Percentiles rank a stretch among this genome's conserved stretches.
Conservation (phyloP, 768 basidiomycete species). For the Leucosporidium yakuticum region DNA sequence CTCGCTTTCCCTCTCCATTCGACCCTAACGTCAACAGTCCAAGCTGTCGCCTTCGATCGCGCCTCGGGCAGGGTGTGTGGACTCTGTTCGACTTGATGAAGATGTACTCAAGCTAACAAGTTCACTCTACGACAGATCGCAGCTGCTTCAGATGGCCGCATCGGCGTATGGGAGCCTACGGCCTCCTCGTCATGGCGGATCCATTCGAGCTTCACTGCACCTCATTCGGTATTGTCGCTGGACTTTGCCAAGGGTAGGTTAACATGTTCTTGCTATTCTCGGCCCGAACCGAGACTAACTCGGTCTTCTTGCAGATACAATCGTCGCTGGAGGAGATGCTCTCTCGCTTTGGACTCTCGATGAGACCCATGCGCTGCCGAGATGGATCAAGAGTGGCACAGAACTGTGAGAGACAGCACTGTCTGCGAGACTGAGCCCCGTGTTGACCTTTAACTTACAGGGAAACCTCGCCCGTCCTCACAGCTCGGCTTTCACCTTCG, state of each 20-base stretch:
- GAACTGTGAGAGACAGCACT: not conserved
- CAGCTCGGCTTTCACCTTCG: slow-evolving; percentile 13
- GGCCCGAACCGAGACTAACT: not conserved
- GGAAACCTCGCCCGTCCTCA: not conserved
- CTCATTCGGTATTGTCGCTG: slow-evolving; percentile 7
- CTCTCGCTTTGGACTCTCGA: slow-evolving; percentile 12
- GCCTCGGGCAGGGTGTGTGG: slow-evolving; percentile 11
- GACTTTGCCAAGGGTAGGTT: slow-evolving; percentile 18
- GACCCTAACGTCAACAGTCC: not conserved
- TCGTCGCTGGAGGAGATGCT: slow-evolving; percentile 6
- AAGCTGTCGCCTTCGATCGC: slow-evolving; percentile 29
- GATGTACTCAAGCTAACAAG: not conserved
- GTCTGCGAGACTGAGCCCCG: not conserved
- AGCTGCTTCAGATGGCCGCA: slow-evolving; percentile 12
- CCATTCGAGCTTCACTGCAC: slow-evolving; percentile 31
- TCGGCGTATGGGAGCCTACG: slow-evolving; percentile 22
- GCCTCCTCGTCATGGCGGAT: slow-evolving; percentile 24
- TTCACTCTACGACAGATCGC: slow-evolving; percentile 16
- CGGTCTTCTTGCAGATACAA: slow-evolving; percentile 5
- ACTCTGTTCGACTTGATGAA: fast-evolving
- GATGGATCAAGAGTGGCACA: slow-evolving; percentile 9
- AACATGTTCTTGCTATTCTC: no score
- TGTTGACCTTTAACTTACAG: not conserved
- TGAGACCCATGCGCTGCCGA: slow-evolving; percentile 3
- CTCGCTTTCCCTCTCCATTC: slow-evolving; percentile 25